These are phyloP conservation scores for Eucalyptus microcorys DNA, from an alignment of 345 rosid species.

Conservation along the genomic window DNA sequence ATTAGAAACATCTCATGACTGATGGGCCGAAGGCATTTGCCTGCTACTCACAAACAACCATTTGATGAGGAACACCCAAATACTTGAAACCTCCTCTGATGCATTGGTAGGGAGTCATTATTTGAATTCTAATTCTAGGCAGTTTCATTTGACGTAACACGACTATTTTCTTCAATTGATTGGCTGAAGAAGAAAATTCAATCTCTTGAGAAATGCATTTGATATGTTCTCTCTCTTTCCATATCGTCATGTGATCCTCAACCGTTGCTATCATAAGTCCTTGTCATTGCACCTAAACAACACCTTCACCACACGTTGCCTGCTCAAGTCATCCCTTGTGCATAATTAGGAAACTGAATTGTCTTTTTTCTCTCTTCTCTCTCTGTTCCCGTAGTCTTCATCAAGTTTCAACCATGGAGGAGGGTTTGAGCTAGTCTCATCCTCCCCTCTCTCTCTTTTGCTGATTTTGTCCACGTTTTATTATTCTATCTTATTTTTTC, in stretches of 20 bases:
- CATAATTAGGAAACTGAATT: fast-evolving
- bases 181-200: background rate
- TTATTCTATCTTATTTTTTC: fast-evolving
- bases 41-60: background rate
- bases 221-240: background rate
- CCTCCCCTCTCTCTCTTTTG: no score
- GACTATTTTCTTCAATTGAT: background rate
- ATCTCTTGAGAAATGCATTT: background rate
- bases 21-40: background rate
- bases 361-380: no score
- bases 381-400: fast-evolving
- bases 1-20: background rate
- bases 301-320: background rate
- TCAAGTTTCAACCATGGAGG: no score
- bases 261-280: background rate
- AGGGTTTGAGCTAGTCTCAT: no score
- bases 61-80: background rate
- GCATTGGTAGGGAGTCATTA: background rate
- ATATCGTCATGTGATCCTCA: background rate
- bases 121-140: background rate
- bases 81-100: background rate
- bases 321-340: background rate
- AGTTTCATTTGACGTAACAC: background rate
- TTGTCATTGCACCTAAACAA: background rate
- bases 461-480: fast-evolving